Conservation (phyloP, 306 rosid species). For the Fragaria nilgerrensis region DNA sequence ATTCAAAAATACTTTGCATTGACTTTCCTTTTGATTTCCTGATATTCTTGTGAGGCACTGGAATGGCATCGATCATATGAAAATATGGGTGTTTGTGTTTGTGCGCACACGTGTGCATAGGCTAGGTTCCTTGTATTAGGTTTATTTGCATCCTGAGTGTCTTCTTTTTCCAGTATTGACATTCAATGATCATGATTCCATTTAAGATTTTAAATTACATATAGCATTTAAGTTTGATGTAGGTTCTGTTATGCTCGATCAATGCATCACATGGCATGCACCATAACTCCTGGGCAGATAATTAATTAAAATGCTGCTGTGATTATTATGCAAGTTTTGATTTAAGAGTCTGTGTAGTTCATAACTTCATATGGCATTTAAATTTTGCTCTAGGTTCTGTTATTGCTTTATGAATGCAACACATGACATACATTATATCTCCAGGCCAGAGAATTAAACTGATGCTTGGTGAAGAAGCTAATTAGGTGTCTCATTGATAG, state of each 20-base stretch:
- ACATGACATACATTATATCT: not conserved
- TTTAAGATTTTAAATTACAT: not conserved
- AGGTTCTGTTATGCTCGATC: not conserved
- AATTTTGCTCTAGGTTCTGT: not conserved
- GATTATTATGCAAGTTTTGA: not conserved
- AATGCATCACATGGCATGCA: not conserved
- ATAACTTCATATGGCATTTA: not conserved
- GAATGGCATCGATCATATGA: not conserved
- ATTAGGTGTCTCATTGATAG: not conserved
- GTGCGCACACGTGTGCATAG: not conserved
- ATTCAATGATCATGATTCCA: not conserved
- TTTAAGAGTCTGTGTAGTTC: not conserved
- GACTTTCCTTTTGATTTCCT: not conserved
- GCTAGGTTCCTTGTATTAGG: not conserved
- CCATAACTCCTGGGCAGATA: not conserved
- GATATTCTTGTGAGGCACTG: not conserved
- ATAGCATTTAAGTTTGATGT: not conserved
- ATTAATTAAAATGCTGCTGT: not conserved
- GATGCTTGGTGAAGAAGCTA: not conserved
- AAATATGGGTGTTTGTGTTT: not conserved
- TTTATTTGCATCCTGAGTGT: not conserved
- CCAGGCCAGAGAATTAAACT: not conserved
- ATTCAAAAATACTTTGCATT: not conserved
- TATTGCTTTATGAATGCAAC: not conserved
- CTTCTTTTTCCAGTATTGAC: not conserved